phyloP scores from a whole-genome alignment of 306 rosid species.

The Ochetophila trinervis region DNA sequence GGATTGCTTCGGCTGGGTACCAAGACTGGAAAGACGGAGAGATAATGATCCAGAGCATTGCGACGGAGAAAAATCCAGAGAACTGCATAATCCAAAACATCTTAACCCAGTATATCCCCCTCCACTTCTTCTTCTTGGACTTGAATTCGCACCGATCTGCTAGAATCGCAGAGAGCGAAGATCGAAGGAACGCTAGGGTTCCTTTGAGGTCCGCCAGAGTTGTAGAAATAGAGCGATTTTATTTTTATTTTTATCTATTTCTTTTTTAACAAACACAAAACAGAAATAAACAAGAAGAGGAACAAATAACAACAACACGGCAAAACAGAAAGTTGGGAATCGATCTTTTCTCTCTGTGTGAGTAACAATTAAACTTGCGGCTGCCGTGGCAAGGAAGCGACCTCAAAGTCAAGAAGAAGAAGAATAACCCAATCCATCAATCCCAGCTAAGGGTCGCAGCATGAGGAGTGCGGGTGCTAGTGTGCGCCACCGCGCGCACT shows the following conservation, averaged over 20 bases:
- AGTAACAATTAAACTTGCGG: conserved; percentile 24
- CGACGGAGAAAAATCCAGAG: conserved; percentile 58
- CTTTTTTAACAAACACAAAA: neutral
- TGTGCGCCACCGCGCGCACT: conserved; percentile 19
- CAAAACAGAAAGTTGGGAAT: conserved; percentile 20
- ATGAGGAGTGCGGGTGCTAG: conserved; percentile 11
- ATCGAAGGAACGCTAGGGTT: conserved; percentile 38
- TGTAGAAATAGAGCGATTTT: neutral
- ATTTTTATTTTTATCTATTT: neutral
- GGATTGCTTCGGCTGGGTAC: conserved; percentile 74
- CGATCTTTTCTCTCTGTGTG: neutral
- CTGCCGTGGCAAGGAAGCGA: conserved; percentile 50
- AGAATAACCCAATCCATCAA: conserved; percentile 33
- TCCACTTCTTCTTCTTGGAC: conserved; percentile 32
- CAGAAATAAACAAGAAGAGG: neutral
- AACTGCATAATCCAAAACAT: conserved; percentile 59
- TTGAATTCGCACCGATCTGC: conserved; percentile 28
- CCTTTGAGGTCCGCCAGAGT: conserved; percentile 42
- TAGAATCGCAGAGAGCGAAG: conserved; percentile 16
- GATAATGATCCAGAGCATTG: conserved; percentile 53
- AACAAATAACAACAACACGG: neutral
- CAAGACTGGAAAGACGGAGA: conserved; percentile 72
- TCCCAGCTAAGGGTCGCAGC: conserved; percentile 23
- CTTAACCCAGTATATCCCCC: conserved; percentile 17
- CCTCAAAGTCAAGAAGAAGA: conserved; percentile 25